These are phyloP conservation scores for Xanthoconium separans DNA, from an alignment of 1,284 basidiomycete genomes.

Conservation along the genomic window DNA sequence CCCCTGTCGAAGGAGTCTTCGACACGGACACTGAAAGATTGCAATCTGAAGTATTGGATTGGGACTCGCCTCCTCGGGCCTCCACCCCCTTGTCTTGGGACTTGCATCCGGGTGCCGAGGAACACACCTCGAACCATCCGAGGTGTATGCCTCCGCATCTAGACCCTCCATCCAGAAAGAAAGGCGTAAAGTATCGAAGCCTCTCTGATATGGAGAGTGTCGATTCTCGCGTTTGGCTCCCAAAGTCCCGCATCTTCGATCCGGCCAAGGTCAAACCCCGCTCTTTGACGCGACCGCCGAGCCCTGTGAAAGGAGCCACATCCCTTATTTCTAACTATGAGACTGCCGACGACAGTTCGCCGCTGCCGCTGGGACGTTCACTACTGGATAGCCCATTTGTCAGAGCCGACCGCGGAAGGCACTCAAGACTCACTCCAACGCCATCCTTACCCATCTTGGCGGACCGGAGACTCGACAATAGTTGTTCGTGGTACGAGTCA, in stretches of 20 bases:
- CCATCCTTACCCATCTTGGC: constrained; percentile 23
- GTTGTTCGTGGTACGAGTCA: background rate
- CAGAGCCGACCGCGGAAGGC: constrained; percentile 24
- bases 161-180: constrained; percentile 4
- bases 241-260: constrained; percentile 26
- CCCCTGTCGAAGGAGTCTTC: background rate
- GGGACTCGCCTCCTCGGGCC: background rate
- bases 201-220: constrained; percentile 10
- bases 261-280: constrained; percentile 26
- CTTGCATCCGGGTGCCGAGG: constrained; percentile 7
- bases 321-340: background rate
- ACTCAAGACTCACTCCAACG: constrained; percentile 17
- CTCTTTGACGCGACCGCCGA: constrained; percentile 22
- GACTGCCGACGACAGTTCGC: background rate
- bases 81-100: constrained; percentile 2
- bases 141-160: constrained; percentile 11
- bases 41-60: constrained; percentile 9
- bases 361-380: background rate
- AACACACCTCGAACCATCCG: constrained; percentile 5
- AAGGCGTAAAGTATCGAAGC: constrained; percentile 23
- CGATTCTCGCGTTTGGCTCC: constrained; percentile 33
- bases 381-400: constrained; percentile 17
- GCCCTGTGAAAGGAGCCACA: constrained; percentile 16
- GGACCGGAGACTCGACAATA: background rate
- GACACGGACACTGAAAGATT: background rate